Evolutionary conservation across 805 yeast species (phyloP), one percentile per base, ranked within the genome.

Genomic region (Saccharomyces jurei): DNA sequence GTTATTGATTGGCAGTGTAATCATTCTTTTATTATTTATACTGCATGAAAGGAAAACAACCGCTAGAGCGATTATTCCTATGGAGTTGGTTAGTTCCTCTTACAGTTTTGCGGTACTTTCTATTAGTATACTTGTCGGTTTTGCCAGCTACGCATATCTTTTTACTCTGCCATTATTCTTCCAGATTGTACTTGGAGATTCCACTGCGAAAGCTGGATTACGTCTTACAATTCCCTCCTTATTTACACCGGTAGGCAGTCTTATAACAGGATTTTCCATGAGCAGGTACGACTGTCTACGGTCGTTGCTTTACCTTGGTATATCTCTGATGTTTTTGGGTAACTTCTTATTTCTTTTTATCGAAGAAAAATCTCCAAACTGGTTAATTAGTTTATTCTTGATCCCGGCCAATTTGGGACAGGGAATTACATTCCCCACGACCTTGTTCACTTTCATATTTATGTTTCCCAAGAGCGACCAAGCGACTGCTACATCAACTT

Each of bases 161-260:
- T 76, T 76, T 60, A 70, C 74, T 4, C 58, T 76, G 1, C 80
- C 79, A 1, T 61, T 74, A 28, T 65, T 75, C 41, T 74, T 76
- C 50, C 79, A 76, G 56, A 65, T 76, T 21, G 74, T 71, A 1
- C 60, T 73, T 14, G 75, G 72, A 2, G 78, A 76, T 56, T 53
- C 76, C 0, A 67, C 77, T 1, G 66, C 78, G 3, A 61, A 61
- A 56, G 75, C 77, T 5, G 79, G 79, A 2, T 59, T 75, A 21
- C 61, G 79, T 52, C 62, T 76, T 44, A 71, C 74, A 2, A 67
- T 73, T 21, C 79, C 78, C 4, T 70, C 78, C 2, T 51, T 72
- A 17, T 71, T 72, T 41, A 74, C 77, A 1, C 75, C 78, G n/a
- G 65, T 74, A 27, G 79, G 79, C 4, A 73, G 78, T 2, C 53